These are phyloP conservation scores for Aspergillus versicolor DNA, from an alignment of 2,329 filamentous ascomycete genomes.

Conservation along the genomic window DNA sequence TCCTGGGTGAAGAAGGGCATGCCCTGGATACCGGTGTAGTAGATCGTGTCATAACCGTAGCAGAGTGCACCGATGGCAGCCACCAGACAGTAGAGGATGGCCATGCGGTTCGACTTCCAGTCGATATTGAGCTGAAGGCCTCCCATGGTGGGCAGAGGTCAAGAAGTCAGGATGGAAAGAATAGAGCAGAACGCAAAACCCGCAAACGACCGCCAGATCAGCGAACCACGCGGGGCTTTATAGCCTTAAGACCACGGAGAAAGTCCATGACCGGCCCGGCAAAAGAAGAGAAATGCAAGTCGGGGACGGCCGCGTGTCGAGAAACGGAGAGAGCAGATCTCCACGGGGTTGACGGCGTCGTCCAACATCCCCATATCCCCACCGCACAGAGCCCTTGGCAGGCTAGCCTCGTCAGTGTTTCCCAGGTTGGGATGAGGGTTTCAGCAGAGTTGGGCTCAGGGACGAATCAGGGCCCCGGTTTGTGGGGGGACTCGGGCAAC, in stretches of 20 bases:
- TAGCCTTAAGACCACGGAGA: neutral
- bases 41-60: constrained; percentile 31
- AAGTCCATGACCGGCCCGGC: too few relatives aligned
- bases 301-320: neutral
- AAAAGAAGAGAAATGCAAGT: too few relatives aligned
- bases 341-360: neutral
- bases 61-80: constrained; percentile 28
- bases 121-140: constrained; percentile 16
- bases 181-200: neutral
- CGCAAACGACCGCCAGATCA: neutral
- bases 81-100: constrained; percentile 26
- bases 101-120: constrained; percentile 23
- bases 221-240: neutral
- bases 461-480: too few relatives aligned
- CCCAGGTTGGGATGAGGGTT: too few relatives aligned
- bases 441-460: too few relatives aligned
- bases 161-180: neutral
- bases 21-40: constrained; percentile 30
- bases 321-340: neutral
- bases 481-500: too few relatives aligned
- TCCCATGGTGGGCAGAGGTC: constrained; percentile 2
- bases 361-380: too few relatives aligned
- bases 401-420: too few relatives aligned
- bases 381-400: too few relatives aligned
- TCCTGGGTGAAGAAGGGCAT: constrained; percentile 26